Conservation (phyloP, 768 basidiomycete genomes). For the Cantharellus anzutake region DNA sequence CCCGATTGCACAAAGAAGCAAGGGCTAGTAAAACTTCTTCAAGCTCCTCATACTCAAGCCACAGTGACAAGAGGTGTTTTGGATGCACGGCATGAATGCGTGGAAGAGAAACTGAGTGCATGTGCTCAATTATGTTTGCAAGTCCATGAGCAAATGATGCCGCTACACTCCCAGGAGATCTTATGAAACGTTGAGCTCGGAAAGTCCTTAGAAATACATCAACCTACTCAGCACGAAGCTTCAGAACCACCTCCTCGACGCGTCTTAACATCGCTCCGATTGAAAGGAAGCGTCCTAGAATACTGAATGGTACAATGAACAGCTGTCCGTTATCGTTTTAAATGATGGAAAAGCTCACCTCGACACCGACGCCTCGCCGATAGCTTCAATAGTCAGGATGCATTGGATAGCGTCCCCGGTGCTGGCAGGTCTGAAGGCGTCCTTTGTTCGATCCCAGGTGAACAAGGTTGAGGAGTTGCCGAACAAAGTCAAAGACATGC, state of each 20-base stretch:
- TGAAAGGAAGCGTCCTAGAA: slow-evolving; percentile 39
- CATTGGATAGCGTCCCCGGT: slow-evolving; percentile 19
- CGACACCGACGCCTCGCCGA: slow-evolving; percentile 32
- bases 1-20: slow-evolving; percentile 38
- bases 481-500: slow-evolving; percentile 36
- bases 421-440: slow-evolving; percentile 34
- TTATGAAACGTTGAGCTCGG: slow-evolving; percentile 13
- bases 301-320: slow-evolving; percentile 19
- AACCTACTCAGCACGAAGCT: slow-evolving; percentile 31
- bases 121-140: slow-evolving; percentile 31
- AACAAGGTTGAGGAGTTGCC: slow-evolving; percentile 52
- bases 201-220: background rate
- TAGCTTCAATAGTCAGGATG: slow-evolving; percentile 33
- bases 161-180: slow-evolving; percentile 31
- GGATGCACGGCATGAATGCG: slow-evolving; percentile 6
- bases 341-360: slow-evolving; percentile 25
- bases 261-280: slow-evolving; percentile 53
- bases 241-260: slow-evolving; percentile 33
- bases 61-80: slow-evolving; percentile 14
- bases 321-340: background rate
- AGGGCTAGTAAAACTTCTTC: slow-evolving; percentile 34
- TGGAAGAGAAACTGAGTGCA: slow-evolving; percentile 21
- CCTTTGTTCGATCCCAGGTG: slow-evolving; percentile 35
- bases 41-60: slow-evolving; percentile 30
- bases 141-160: slow-evolving; percentile 51